Conservation (phyloP, 257 asterid species). For the Solanum verrucosum region DNA sequence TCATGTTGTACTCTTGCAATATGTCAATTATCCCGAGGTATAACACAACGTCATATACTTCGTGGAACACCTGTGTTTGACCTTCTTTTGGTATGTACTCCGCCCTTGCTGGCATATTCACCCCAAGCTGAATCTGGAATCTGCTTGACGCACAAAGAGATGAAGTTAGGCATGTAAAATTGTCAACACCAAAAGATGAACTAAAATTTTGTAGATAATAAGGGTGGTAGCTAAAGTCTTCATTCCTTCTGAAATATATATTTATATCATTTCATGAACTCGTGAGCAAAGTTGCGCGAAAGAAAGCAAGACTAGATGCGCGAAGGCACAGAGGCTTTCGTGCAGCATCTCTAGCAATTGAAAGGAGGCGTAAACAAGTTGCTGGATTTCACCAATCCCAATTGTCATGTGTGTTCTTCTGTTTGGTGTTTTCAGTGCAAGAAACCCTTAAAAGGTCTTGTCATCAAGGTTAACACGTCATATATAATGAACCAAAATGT, state of each 20-base stretch:
- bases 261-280: background rate
- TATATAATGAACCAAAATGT: background rate
- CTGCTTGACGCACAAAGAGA: conserved; percentile 28
- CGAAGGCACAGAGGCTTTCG: background rate
- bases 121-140: conserved; percentile 96
- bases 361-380: background rate
- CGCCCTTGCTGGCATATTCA: conserved; percentile 97
- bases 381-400: background rate
- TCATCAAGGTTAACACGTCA: background rate
- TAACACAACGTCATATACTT: conserved; percentile 80
- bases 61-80: conserved; percentile 46
- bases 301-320: background rate
- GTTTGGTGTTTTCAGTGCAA: background rate
- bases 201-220: background rate
- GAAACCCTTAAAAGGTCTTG: background rate
- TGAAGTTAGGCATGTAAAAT: background rate
- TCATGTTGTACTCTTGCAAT: conserved; percentile 85
- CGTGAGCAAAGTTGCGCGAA: background rate
- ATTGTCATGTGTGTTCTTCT: background rate
- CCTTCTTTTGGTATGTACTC: conserved; percentile 48
- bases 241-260: background rate
- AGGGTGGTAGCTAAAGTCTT: background rate
- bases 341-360: background rate
- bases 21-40: conserved; percentile 92
- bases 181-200: background rate